These are phyloP conservation scores for Saturnispora dispora DNA, from an alignment of 805 yeast genomes.

Conservation along the genomic window DNA sequence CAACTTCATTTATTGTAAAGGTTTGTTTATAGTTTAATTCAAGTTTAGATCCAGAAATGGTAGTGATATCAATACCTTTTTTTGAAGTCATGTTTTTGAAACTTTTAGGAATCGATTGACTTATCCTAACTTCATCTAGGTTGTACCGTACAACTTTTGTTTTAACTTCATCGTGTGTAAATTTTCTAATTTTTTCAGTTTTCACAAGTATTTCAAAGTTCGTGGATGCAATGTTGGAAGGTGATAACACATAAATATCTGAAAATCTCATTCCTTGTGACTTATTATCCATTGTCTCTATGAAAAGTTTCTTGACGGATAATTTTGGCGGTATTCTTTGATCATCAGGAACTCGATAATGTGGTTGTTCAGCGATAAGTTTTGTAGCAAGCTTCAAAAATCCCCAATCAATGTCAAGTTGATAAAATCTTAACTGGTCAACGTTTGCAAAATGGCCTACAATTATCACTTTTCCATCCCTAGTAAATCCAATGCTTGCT, in stretches of 20 bases:
- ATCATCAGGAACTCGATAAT: conserved; percentile 41
- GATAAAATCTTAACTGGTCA: conserved; percentile 33
- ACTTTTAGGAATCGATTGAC: conserved; percentile 17
- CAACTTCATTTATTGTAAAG: conserved; percentile 21
- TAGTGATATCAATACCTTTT: conserved; percentile 12
- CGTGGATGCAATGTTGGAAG: conserved; percentile 34
- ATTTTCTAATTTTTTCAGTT: conserved; percentile 27
- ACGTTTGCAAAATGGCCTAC: conserved; percentile 33
- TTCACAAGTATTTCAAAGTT: conserved; percentile 38
- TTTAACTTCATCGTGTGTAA: conserved; percentile 9
- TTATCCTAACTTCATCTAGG: conserved; percentile 14
- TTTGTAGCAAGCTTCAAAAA: conserved; percentile 38
- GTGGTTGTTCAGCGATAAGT: conserved; percentile 37
- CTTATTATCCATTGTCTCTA: conserved; percentile 16
- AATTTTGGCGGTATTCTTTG: conserved; percentile 35
- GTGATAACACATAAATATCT: conserved; percentile 37
- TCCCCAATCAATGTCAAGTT: conserved; percentile 48
- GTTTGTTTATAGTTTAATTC: conserved; percentile 17
- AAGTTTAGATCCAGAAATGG: neutral
- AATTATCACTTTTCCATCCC: conserved; percentile 38
- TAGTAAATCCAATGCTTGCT: conserved; percentile 44
- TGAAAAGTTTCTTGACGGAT: conserved; percentile 25
- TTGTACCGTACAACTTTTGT: conserved; percentile 21
- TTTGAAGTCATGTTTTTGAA: conserved; percentile 20
- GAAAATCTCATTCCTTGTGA: conserved; percentile 11